phyloP scores from a whole-genome alignment of 75 land plant species.

The Selaginella tamariscina region DNA sequence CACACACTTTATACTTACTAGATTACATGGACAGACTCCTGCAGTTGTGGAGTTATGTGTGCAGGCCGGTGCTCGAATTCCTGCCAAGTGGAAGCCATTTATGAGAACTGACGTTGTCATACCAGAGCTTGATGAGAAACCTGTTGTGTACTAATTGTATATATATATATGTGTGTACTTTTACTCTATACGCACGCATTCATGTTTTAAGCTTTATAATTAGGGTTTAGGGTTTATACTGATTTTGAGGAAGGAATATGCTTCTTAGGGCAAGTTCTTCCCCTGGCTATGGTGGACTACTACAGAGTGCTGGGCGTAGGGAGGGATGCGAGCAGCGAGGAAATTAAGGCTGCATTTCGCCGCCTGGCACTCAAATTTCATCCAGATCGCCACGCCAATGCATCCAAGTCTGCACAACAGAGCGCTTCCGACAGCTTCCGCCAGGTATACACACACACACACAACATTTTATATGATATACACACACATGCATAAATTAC shows the following conservation, averaged over 20 bases:
- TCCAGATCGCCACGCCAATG: slow-evolving; percentile 49
- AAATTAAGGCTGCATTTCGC: slow-evolving; percentile 59
- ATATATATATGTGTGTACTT: no score
- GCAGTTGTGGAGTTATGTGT: slow-evolving; percentile 52
- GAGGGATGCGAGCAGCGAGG: slow-evolving; percentile 37
- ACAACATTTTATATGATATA: no score
- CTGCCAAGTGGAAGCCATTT: slow-evolving; percentile 24
- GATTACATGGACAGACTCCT: slow-evolving; percentile 55
- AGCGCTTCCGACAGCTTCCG: slow-evolving; percentile 41
- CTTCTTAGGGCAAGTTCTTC: no score
- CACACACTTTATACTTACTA: no score
- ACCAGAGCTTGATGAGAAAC: slow-evolving; percentile 42
- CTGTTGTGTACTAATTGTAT: background rate
- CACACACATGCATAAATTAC: no score
- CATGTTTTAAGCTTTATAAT: no score
- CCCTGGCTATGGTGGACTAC: slow-evolving; percentile 45
- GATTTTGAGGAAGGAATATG: no score
- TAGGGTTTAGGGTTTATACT: no score
- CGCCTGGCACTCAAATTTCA: slow-evolving; percentile 49
- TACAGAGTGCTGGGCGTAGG: slow-evolving; percentile 49
- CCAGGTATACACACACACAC: slow-evolving; percentile 45
- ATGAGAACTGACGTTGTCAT: slow-evolving; percentile 49
- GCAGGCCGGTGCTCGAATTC: slow-evolving; percentile 47
- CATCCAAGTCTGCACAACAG: slow-evolving; percentile 29
- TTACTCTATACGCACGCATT: no score